Base-by-base conservation (phyloP, 208 protist genomes). In the Herpetomonas muscarum region DNA sequence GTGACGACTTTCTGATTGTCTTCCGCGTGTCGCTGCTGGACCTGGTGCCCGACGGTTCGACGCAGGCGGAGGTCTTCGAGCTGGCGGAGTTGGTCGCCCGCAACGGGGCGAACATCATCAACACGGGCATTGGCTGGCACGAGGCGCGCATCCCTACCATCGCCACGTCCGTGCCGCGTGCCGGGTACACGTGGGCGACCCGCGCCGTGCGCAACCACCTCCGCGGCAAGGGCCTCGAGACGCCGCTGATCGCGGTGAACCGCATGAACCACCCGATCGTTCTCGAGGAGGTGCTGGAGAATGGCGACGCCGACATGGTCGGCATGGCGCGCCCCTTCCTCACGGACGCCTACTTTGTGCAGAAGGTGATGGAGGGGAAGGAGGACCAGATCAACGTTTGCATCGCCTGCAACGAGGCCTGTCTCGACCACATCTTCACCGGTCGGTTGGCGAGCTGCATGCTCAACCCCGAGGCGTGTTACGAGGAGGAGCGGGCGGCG, bases 91-190 rank as follows among this genome's bases (percentile, higher is more conserved):
- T 56, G 31, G 70, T 92, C 34, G 67, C 78, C 36, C 55, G 58
- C 25, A 70, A 52, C 44, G 87, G 87, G 13, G 85, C 75, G 6
- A 68, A 81, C 55, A 87, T 95, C 67, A 81, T 96, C 61, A 96
- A 96, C 77, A 92, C 77, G 13, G 90, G 85, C 58, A 91, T 93
- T 54, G 88, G 89, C 39, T 95, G 89, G 85, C 89, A 95, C 70
- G 89, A 95, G 66, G 85, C 86, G 34, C 78, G 89, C 53, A 69
- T 96, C 37, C 89, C 86, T 13, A 96, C 86, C 29, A 93, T 96
- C 73, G 86, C 85, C 32, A 90, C 89, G 12, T 77, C 52, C 34
- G 87, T 93, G 15, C 87, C 87, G 30, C 58, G 84, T n/a, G 80
- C 61, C 61, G 81, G 64, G 52, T 92, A 81, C 76, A 70, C 68